A percentile compares a stretch with the other conserved stretches of the same genome.
Conservation (phyloP, 208 protist species). For the Leptomonas pyrrhocoris region DNA sequence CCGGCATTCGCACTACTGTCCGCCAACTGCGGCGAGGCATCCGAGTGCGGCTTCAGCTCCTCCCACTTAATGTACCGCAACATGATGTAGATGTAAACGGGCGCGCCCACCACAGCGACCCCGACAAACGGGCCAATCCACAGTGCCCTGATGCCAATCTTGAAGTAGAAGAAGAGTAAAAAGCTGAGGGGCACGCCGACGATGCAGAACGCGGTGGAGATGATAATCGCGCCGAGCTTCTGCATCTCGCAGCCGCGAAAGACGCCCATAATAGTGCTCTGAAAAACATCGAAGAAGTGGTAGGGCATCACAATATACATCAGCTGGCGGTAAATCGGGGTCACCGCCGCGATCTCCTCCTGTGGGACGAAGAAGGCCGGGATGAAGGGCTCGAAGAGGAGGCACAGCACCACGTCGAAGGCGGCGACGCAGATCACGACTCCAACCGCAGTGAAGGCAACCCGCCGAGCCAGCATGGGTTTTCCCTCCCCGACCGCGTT, state of each 20-base stretch:
- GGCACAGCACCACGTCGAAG: slow-evolving; percentile 51
- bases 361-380: slow-evolving; percentile 68
- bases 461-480: slow-evolving; percentile 66
- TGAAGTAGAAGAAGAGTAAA: slow-evolving; percentile 78
- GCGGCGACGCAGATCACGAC: slow-evolving; percentile 53
- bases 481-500: slow-evolving; percentile 77
- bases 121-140: slow-evolving; percentile 79
- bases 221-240: slow-evolving; percentile 66
- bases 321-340: slow-evolving; percentile 47
- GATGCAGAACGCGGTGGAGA: slow-evolving; percentile 62
- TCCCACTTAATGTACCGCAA: slow-evolving; percentile 76
- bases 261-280: slow-evolving; percentile 81
- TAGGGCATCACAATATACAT: slow-evolving; percentile 80
- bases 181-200: slow-evolving; percentile 73
- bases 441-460: slow-evolving; percentile 62
- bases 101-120: slow-evolving; percentile 48
- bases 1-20: not conserved
- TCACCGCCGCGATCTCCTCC: slow-evolving; percentile 50
- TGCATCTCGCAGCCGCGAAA: slow-evolving; percentile 80
- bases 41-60: slow-evolving; percentile 60
- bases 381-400: slow-evolving; percentile 52
- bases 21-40: slow-evolving; percentile 7
- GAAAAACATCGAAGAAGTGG: slow-evolving; percentile 82
- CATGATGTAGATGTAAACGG: slow-evolving; percentile 72
- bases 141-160: slow-evolving; percentile 69